phyloP scores from a whole-genome alignment of 2,329 filamentous ascomycete species.

The Diplodia corticola region DNA sequence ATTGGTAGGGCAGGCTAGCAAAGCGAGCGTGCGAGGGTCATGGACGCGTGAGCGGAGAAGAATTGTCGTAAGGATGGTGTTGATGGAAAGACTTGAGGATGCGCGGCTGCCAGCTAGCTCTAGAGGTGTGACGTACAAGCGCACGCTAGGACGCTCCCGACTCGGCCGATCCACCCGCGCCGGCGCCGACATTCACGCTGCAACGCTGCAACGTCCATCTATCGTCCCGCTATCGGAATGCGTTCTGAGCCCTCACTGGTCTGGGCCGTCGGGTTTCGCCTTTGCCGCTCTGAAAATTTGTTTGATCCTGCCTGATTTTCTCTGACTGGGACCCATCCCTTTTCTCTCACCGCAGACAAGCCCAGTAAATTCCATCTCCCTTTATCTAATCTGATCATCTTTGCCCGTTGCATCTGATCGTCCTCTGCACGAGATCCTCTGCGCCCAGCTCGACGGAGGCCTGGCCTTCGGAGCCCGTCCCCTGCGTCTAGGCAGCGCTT shows the following conservation, averaged over 20 bases:
- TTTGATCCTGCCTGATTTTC: conserved; percentile 2
- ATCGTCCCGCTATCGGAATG: conserved; percentile 7
- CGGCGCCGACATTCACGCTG: conserved; percentile 1
- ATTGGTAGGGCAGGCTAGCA: neutral
- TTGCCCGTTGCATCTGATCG: neutral
- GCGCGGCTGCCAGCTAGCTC: neutral
- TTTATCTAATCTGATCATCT: conserved; percentile 20
- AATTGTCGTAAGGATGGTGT: conserved; percentile 8
- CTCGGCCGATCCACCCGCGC: conserved; percentile 16
- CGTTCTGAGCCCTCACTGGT: neutral
- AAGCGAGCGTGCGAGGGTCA: conserved; percentile 2
- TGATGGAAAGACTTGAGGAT: neutral
- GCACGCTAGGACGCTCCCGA: neutral
- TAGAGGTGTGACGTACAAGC: conserved; percentile 9
- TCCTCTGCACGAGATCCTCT: no score
- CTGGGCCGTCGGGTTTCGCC: neutral
- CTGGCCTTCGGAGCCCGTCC: neutral
- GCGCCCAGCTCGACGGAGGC: neutral
- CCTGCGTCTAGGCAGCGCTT: neutral
- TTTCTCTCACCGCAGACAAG: neutral
- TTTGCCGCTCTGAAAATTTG: neutral
- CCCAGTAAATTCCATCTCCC: neutral
- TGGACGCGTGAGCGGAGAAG: neutral
- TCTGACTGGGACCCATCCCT: neutral
- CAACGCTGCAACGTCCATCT: neutral